Evolutionary conservation across 2,329 filamentous ascomycete genomes (phyloP).

Genomic region (Lasiodiplodia sp.): DNA sequence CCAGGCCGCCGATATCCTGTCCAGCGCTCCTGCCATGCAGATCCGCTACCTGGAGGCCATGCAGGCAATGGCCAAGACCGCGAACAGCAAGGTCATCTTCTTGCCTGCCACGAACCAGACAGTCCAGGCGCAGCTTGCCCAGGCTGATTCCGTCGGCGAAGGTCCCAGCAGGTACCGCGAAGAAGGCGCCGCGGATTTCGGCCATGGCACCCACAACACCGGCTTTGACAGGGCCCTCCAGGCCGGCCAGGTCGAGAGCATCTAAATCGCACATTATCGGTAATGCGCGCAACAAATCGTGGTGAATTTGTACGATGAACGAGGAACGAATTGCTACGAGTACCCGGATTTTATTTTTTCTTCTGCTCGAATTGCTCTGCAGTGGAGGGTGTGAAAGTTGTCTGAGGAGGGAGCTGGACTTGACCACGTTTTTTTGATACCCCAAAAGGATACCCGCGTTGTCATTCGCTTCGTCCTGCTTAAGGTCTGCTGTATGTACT

Average conservation of each 20-base stretch:
- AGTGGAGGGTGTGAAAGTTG: background rate
- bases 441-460: constrained; percentile 15
- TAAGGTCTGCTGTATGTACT: background rate
- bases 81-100: constrained; percentile 89
- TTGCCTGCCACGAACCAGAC: constrained; percentile 71
- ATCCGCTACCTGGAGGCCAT: constrained; percentile 98
- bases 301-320: constrained; percentile 16
- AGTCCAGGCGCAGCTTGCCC: constrained; percentile 60
- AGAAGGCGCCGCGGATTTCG: constrained; percentile 39
- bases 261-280: constrained; percentile 58
- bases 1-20: constrained; percentile 90
- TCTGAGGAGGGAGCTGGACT: background rate
- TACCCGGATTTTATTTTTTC: background rate
- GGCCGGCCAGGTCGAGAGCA: constrained; percentile 82
- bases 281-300: background rate
- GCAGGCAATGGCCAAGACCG: constrained; percentile 97
- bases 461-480: constrained; percentile 1
- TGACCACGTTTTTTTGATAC: constrained; percentile 16
- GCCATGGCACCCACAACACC: constrained; percentile 48
- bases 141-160: constrained; percentile 59
- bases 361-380: background rate
- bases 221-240: constrained; percentile 84
- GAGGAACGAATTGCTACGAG: constrained; percentile 10
- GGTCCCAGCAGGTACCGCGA: constrained; percentile 59
- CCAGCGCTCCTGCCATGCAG: constrained; percentile 94